These are phyloP conservation scores for Cyberlindnera galapagoensis DNA, from an alignment of 805 yeast genomes.

Conservation along the genomic window DNA sequence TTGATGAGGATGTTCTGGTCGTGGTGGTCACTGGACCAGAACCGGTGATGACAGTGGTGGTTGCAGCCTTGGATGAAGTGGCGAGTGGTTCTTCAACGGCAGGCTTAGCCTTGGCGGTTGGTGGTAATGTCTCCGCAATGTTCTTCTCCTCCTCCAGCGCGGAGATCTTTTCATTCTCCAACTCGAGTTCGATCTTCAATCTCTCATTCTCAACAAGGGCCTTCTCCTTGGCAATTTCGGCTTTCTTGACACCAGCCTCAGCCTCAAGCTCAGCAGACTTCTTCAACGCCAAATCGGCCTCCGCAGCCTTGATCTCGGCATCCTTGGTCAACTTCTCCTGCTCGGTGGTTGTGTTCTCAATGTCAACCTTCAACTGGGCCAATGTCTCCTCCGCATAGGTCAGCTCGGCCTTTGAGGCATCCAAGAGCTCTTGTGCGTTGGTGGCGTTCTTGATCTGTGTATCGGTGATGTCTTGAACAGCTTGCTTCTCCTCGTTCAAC, in stretches of 20 bases:
- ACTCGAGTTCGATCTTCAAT: slow-evolving; percentile 27
- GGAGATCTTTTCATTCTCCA: slow-evolving; percentile 30
- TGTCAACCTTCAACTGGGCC: slow-evolving; percentile 27
- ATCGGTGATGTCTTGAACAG: slow-evolving; percentile 36
- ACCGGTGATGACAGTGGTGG: slow-evolving; percentile 2
- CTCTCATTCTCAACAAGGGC: slow-evolving; percentile 31
- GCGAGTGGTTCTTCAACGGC: background rate
- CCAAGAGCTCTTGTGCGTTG: slow-evolving; percentile 34
- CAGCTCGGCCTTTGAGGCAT: slow-evolving; percentile 36
- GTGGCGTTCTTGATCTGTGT: slow-evolving; percentile 41
- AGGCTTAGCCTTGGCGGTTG: slow-evolving; percentile 6
- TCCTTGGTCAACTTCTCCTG: slow-evolving; percentile 27
- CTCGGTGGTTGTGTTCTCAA: slow-evolving; percentile 25
- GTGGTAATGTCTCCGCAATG: slow-evolving; percentile 34
- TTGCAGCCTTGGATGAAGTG: slow-evolving; percentile 2
- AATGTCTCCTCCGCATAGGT: slow-evolving; percentile 31
- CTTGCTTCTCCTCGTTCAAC: slow-evolving; percentile 44
- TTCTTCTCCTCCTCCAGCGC: slow-evolving; percentile 31
- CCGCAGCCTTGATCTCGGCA: slow-evolving; percentile 26
- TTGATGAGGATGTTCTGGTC: slow-evolving; percentile 1
- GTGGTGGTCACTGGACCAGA: slow-evolving; percentile 3
- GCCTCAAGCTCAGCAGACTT: slow-evolving; percentile 32
- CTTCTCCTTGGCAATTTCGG: slow-evolving; percentile 31
- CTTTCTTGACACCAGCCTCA: slow-evolving; percentile 30
- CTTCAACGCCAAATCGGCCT: slow-evolving; percentile 26